Conservation (phyloP, 495 filamentous ascomycete genomes). For the Trypethelium eluteriae region DNA sequence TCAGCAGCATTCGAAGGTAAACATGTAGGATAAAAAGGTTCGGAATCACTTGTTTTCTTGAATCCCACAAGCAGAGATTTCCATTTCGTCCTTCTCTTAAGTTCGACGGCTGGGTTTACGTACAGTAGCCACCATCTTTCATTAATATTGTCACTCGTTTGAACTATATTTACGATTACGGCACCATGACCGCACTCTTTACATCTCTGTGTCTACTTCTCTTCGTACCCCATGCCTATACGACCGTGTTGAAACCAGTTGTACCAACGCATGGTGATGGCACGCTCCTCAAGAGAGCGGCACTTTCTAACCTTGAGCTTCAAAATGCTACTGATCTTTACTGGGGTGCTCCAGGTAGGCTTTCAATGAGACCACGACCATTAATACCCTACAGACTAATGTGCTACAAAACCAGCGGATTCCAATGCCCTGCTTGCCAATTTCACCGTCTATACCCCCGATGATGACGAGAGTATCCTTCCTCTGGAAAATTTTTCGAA, state of each 20-base stretch:
- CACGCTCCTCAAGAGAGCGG: background rate
- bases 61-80: background rate
- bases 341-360: background rate
- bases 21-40: background rate
- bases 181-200: background rate
- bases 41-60: background rate
- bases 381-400: background rate
- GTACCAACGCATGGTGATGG: background rate
- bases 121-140: background rate
- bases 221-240: background rate
- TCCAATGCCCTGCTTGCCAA: constrained; percentile 30
- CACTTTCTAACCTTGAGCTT: background rate
- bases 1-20: background rate
- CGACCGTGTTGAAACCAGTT: background rate
- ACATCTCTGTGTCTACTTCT: background rate
- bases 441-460: constrained; percentile 34
- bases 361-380: background rate
- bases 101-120: background rate
- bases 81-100: background rate
- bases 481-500: constrained; percentile 35
- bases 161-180: background rate
- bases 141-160: background rate
- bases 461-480: constrained; percentile 33
- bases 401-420: background rate
- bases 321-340: background rate